These are phyloP conservation scores for Chaetomiaceae sp. DNA, from an alignment of 2,329 filamentous ascomycete species.

Conservation along the genomic window DNA sequence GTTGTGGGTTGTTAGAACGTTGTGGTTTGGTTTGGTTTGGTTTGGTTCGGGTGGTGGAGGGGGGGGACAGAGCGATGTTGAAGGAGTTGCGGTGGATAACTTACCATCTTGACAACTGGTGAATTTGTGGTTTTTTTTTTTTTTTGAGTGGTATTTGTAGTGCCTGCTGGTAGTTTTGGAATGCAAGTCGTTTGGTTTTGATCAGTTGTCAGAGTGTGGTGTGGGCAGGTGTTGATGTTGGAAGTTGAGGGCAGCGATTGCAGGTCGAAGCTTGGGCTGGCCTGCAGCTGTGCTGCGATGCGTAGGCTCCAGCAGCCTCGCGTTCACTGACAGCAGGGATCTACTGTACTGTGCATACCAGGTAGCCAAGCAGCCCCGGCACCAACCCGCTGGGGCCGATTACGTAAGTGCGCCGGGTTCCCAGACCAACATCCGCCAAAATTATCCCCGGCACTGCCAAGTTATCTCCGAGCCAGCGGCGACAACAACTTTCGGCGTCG, in stretches of 20 bases:
- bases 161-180: not conserved
- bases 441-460: conserved; percentile 7
- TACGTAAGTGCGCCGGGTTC: too few relatives aligned
- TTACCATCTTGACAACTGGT: conserved; percentile 46
- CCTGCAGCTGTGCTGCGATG: conserved; percentile 6
- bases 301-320: conserved; percentile 24
- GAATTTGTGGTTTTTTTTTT: not conserved
- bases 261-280: not conserved
- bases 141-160: not conserved
- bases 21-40: not conserved
- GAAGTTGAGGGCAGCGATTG: not conserved
- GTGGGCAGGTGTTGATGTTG: not conserved
- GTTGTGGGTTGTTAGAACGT: conserved; percentile 11
- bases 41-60: conserved; percentile 10
- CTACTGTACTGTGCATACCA: too few relatives aligned
- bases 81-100: conserved; percentile 20
- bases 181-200: not conserved
- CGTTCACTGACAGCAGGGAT: conserved; percentile 16
- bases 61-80: conserved; percentile 1
- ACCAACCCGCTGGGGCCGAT: not conserved
- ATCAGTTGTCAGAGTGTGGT: not conserved
- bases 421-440: too few relatives aligned
- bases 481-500: not conserved
- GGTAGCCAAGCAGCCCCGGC: not conserved
- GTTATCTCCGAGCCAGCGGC: conserved; percentile 10